Evolutionary conservation across 2,329 filamentous ascomycete genomes (phyloP).

Genomic region (Fusarium nurragi): DNA sequence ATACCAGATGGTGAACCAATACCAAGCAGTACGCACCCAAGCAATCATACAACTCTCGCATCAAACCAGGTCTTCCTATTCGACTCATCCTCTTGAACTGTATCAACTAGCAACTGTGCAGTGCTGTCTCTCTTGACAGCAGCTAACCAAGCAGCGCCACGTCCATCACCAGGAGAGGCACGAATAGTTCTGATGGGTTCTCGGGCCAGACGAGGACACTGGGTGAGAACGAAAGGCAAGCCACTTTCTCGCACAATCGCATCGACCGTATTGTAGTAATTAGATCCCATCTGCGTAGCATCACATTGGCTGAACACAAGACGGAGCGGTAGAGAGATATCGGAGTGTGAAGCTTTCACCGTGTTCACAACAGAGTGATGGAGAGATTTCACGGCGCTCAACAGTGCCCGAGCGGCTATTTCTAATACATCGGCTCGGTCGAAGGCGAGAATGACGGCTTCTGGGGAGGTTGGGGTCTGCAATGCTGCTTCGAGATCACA

Average conservation of each 20-base stretch:
- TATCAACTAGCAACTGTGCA: not conserved
- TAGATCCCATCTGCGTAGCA: conserved; percentile 57
- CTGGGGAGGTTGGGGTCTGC: conserved; percentile 17
- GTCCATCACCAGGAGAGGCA: conserved; percentile 5
- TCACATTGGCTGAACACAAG: conserved; percentile 55
- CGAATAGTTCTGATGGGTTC: not conserved
- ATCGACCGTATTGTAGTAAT: conserved; percentile 60
- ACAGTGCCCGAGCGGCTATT: conserved; percentile 52
- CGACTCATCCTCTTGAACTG: not conserved
- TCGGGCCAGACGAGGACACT: not conserved
- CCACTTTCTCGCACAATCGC: conserved; percentile 49
- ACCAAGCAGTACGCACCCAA: conserved; percentile 52
- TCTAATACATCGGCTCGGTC: conserved; percentile 53
- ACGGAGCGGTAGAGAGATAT: conserved; percentile 46
- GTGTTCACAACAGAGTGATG: conserved; percentile 49
- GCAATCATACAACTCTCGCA: conserved; percentile 38
- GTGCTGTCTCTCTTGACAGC: not conserved
- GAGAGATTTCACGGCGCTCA: conserved; percentile 51
- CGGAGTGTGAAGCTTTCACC: conserved; percentile 53
- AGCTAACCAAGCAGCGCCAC: conserved; percentile 9
- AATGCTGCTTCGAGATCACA: conserved; percentile 51
- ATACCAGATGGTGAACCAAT: conserved; percentile 5
- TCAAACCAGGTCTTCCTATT: not conserved
- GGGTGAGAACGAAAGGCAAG: conserved; percentile 44
- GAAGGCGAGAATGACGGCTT: conserved; percentile 60